Percentiles rank a stretch among this genome's conserved stretches.
Evolutionary conservation across 2,329 filamentous ascomycete genomes (phyloP).

Genomic region (Venturia oleaginea): DNA sequence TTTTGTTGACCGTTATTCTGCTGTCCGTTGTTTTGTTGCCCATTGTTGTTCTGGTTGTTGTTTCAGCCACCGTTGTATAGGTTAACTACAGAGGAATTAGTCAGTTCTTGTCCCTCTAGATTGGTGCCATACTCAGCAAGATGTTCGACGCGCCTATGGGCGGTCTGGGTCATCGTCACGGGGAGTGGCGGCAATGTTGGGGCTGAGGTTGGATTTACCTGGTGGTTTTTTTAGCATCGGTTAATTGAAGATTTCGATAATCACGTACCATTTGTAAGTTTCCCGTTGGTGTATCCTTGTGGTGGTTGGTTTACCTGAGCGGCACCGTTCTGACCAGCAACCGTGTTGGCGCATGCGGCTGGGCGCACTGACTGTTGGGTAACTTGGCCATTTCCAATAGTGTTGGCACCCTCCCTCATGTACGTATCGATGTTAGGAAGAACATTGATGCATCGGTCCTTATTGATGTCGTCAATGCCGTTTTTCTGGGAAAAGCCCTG

Average conservation of each 20-base stretch:
- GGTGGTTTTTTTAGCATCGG: neutral
- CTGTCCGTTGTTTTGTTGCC: neutral
- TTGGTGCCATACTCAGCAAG: conserved; percentile 2
- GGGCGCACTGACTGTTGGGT: conserved; percentile 10
- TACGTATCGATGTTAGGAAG: conserved; percentile 13
- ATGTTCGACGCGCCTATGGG: neutral
- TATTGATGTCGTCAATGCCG: conserved; percentile 11
- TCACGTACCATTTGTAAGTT: neutral
- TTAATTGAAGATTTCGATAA: neutral
- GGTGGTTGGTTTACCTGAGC: conserved; percentile 5
- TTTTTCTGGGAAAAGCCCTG: neutral
- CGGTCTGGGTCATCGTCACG: conserved; percentile 6
- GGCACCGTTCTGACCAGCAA: conserved; percentile 12
- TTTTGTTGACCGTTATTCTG: neutral
- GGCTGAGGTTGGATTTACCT: conserved; percentile 1
- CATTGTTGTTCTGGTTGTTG: neutral
- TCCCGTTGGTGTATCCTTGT: neutral
- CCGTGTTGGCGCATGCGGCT: conserved; percentile 9
- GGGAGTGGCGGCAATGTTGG: conserved; percentile 5
- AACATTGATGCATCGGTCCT: conserved; percentile 13
- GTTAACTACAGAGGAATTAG: neutral
- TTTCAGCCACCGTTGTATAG: neutral
- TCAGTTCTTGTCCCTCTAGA: neutral
- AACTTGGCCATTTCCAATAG: conserved; percentile 10
- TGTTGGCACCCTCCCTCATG: conserved; percentile 9